Evolutionary conservation across 371 early-diverging fungal genomes (phyloP).

Genomic region (Actinomortierella ambigua): DNA sequence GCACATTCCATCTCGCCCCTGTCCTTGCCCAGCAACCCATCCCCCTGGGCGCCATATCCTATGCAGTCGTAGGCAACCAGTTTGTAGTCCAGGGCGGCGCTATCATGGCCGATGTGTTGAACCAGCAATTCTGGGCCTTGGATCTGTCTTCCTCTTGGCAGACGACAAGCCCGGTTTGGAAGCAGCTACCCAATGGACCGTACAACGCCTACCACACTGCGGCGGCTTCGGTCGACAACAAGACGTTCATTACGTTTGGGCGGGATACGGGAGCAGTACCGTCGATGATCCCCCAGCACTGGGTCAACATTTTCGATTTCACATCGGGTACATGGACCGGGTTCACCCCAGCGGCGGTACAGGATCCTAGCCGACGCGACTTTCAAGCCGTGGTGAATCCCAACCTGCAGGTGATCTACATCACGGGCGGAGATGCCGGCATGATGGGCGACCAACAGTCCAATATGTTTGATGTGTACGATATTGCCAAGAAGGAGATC

Average conservation of each 20-base stretch:
- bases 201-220: conserved; percentile 37
- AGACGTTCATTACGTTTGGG: conserved; percentile 34
- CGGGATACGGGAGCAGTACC: conserved; percentile 29
- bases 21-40: conserved; percentile 21
- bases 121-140: conserved; percentile 22
- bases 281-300: conserved; percentile 10
- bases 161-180: conserved; percentile 33
- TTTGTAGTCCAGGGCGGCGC: conserved; percentile 42
- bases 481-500: conserved; percentile 6
- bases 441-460: conserved; percentile 5
- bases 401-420: conserved; percentile 15
- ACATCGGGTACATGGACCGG: conserved; percentile 12
- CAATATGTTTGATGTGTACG: conserved; percentile 20
- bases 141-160: conserved; percentile 30
- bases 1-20: conserved; percentile 2
- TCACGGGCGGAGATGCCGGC: conserved; percentile 27
- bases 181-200: conserved; percentile 10
- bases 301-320: conserved; percentile 30
- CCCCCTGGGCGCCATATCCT: conserved; percentile 28
- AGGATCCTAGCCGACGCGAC: conserved; percentile 26
- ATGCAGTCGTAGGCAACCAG: conserved; percentile 14
- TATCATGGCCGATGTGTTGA: conserved; percentile 13
- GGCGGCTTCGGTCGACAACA: conserved; percentile 25
- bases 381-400: conserved; percentile 34
- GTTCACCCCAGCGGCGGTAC: conserved; percentile 13